Percentiles rank a stretch among this genome's conserved stretches.
phyloP scores from a whole-genome alignment of 306 rosid genomes.

The Vigna unguiculata region DNA sequence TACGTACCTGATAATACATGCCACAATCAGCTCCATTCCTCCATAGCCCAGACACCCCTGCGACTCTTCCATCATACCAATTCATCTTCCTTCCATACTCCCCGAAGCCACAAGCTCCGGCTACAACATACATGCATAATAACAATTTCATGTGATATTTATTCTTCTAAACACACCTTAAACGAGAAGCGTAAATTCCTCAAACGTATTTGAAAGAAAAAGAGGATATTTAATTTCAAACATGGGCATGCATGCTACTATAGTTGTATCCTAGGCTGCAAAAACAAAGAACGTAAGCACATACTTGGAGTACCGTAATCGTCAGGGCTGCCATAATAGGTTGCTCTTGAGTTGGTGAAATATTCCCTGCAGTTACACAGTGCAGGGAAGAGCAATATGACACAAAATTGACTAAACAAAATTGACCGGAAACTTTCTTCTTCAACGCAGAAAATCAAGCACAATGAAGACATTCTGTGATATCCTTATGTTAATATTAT shows the following conservation, averaged over 20 bases:
- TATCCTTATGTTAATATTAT: too few species aligned
- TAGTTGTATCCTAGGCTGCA: background rate
- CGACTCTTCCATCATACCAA: slow-evolving; percentile 20
- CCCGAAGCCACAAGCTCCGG: slow-evolving; percentile 89
- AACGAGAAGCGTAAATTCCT: too few species aligned
- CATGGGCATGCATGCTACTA: too few species aligned
- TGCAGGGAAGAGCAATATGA: slow-evolving; percentile 59
- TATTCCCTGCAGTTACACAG: slow-evolving; percentile 54
- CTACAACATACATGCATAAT: slow-evolving; percentile 42
- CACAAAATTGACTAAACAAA: slow-evolving; percentile 12
- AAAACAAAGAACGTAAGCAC: background rate
- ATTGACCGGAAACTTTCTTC: too few species aligned
- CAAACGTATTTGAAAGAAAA: too few species aligned
- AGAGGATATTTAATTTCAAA: too few species aligned
- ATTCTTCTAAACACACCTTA: too few species aligned
- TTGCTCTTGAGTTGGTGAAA: slow-evolving; percentile 60
- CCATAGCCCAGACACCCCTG: slow-evolving; percentile 72
- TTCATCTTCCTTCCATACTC: slow-evolving; percentile 71
- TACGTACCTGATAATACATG: slow-evolving; percentile 85
- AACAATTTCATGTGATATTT: background rate
- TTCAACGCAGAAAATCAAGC: too few species aligned
- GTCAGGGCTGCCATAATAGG: slow-evolving; percentile 75
- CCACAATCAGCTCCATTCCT: slow-evolving; percentile 83
- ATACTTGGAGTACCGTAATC: slow-evolving; percentile 70
- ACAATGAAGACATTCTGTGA: too few species aligned